Evolutionary conservation across 2,329 filamentous ascomycete species (phyloP).

Genomic region (Ilyonectria sp.): DNA sequence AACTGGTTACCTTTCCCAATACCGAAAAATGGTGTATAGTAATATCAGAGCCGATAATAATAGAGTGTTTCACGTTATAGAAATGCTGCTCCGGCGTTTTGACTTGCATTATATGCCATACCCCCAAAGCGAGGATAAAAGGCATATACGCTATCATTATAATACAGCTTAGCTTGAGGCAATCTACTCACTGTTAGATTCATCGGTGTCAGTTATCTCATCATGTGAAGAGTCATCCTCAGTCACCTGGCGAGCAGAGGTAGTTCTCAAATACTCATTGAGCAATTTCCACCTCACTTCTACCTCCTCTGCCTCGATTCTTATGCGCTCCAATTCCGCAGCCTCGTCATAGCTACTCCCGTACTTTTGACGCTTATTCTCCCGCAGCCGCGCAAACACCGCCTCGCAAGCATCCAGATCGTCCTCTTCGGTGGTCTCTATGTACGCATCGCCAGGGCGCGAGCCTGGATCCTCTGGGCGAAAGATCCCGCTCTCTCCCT

Average conservation of each 20-base stretch:
- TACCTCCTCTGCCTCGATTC: background rate
- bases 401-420: conserved; percentile 20
- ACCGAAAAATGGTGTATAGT: too few species aligned
- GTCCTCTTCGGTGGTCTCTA: conserved; percentile 14
- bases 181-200: conserved; percentile 1
- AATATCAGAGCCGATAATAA: too few species aligned
- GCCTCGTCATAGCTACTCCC: conserved; percentile 15
- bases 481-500: conserved; percentile 2
- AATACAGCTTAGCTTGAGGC: background rate
- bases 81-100: too few species aligned
- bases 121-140: background rate
- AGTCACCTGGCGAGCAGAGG: background rate
- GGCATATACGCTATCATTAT: background rate
- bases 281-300: background rate
- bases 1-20: too few species aligned
- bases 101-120: background rate
- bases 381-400: conserved; percentile 4
- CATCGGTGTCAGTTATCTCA: background rate
- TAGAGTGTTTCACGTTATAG: too few species aligned
- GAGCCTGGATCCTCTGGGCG: background rate
- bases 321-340: background rate
- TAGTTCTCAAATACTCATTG: background rate
- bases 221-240: background rate
- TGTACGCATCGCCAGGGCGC: background rate
- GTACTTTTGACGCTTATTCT: conserved; percentile 22